Conservation (phyloP, 192 early-diverging fungal genomes). For the Coemansia sp. region DNA sequence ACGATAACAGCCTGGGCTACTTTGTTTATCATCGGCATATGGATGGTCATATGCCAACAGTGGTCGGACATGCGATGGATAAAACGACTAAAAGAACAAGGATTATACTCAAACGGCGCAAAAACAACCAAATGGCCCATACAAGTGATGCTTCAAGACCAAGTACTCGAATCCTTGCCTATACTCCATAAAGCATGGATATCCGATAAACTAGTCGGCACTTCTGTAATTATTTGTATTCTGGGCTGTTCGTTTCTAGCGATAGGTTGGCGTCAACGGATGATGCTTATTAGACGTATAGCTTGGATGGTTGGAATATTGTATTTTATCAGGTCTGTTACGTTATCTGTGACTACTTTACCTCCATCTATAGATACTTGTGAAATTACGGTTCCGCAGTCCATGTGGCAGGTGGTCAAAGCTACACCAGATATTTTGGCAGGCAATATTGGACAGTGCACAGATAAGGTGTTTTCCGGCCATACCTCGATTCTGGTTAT, state of each 20-base stretch:
- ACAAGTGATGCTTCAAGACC: slow-evolving; percentile 48
- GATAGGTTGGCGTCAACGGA: slow-evolving; percentile 55
- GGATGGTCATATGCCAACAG: slow-evolving; percentile 58
- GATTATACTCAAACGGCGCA: neutral
- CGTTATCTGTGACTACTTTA: slow-evolving; percentile 60
- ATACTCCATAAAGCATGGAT: slow-evolving; percentile 46
- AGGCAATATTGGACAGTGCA: slow-evolving; percentile 58
- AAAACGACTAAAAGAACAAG: slow-evolving; percentile 8
- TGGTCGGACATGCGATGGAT: slow-evolving; percentile 56
- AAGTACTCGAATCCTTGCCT: slow-evolving; percentile 56
- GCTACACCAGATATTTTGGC: slow-evolving; percentile 55
- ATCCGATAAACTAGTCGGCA: slow-evolving; percentile 57
- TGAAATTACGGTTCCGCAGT: slow-evolving; percentile 37
- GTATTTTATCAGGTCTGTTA: slow-evolving; percentile 61
- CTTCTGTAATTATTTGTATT: slow-evolving; percentile 50
- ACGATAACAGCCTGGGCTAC: slow-evolving; percentile 30
- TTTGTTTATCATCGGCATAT: slow-evolving; percentile 46
- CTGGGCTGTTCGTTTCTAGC: slow-evolving; percentile 44
- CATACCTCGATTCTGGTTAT: slow-evolving; percentile 62
- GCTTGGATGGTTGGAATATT: slow-evolving; percentile 59
- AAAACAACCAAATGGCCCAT: slow-evolving; percentile 23
- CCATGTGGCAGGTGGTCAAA: slow-evolving; percentile 47
- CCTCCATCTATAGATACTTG: slow-evolving; percentile 56
- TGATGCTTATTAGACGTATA: slow-evolving; percentile 58
- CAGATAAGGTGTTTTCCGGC: slow-evolving; percentile 68